phyloP scores from a whole-genome alignment of 306 rosid genomes.

The Cotoneaster glaucophyllus region DNA sequence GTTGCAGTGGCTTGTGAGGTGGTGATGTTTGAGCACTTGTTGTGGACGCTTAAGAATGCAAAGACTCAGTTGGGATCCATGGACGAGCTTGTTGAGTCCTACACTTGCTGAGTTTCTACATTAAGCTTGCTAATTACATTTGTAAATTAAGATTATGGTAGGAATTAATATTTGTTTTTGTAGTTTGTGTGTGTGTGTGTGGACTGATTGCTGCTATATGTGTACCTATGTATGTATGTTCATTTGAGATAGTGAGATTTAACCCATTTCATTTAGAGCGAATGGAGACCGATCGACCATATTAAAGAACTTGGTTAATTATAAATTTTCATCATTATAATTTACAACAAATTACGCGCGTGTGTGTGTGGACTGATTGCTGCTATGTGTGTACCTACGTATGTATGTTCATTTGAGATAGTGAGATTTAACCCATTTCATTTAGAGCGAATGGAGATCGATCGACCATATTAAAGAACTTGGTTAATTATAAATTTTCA shows the following conservation, averaged over 20 bases:
- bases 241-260: no score
- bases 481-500: no score
- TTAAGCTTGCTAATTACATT: background rate
- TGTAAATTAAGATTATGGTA: slow-evolving; percentile 3
- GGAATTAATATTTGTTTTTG: slow-evolving; percentile 1
- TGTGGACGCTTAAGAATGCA: slow-evolving; percentile 40
- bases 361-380: no score
- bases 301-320: no score
- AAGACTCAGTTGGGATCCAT: slow-evolving; percentile 65
- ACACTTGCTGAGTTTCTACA: slow-evolving; percentile 38
- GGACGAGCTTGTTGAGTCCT: slow-evolving; percentile 76
- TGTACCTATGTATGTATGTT: no score
- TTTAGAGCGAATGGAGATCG: background rate
- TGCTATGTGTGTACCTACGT: background rate
- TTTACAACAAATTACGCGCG: no score
- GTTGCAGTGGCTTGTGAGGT: no score
- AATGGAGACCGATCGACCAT: no score
- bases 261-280: no score
- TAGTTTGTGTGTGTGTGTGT: background rate
- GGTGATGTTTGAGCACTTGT: no score
- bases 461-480: background rate
- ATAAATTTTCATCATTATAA: no score
- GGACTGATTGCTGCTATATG: no score
- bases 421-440: background rate
- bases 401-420: slow-evolving; percentile 4